Base-by-base conservation (phyloP, 2,329 filamentous ascomycete genomes). In the Penicillium sp. region DNA sequence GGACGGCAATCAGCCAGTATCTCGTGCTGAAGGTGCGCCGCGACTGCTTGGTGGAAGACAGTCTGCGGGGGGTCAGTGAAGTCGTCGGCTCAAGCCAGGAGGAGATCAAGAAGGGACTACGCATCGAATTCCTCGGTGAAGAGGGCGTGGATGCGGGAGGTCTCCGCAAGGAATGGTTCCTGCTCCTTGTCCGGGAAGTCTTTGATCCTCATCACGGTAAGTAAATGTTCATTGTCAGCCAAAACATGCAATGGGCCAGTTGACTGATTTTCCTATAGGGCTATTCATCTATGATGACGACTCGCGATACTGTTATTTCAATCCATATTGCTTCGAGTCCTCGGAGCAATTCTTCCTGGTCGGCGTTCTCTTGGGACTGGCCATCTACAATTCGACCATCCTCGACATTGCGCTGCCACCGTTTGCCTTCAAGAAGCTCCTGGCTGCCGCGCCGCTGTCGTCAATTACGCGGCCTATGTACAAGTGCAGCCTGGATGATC, bases 331-430 rank as follows among this genome's bases (percentile, higher is more conserved):
- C 15, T 89, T 95, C 59, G 90, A 95, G 66, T 90, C 87, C 0
- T 90, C 88, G 0, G 88, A 95, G 62, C 88, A 95, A 58, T 96
- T 87, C 69, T 95, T 93, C 64, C 76, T 95, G 21, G 86, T 96
- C 26, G 90, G 90, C 1, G 87, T 93, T 12, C 77, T 95, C 6
- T 77, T 96, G 48, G 90, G 90, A 1, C 75, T 96, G 51, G 90
- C 90, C 15, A 95, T 96, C 53, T 95, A 95, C 71, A 95, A 96
- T 68, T 94, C 88, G 2, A 95, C 88, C 0, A 95, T 95, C 57
- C 75, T 96, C n/a, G 90, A 95, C 63, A 80, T 95, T 43, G 86
- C 88, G 2, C 77, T 96, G 19, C 90, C 90, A 1, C 87, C 89
- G 0, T 95, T 95, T 65, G 84, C 87, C 1, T 96, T 95, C 64